Evolutionary conservation across 257 asterid species (phyloP), one percentile per base, ranked within the genome.

Genomic region (Solanum stenotomum): DNA sequence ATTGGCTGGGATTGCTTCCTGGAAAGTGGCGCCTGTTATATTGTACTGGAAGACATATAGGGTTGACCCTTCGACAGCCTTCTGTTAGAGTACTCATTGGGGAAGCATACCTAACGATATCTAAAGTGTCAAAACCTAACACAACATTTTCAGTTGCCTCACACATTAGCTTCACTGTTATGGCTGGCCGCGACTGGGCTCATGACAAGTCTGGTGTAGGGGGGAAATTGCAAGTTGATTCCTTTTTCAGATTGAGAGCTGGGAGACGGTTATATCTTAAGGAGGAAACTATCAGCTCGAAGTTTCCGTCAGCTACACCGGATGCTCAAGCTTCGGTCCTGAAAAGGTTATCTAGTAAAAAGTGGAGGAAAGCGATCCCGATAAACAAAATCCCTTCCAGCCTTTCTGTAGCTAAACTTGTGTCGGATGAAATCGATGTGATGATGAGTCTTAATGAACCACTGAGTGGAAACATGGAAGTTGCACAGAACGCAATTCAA

Each of bases 11-110:
- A 78, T 67, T 91, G 89, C 92, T 96, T 76, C 98, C 98, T 86
- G 99, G 99, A 33, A 96, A 94, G 75, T 97, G 99, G 99, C 98
- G 99, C 33, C 96, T 97, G 85, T 91, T 97, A 82, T 96, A 95
- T 71, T 91, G 94, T 92, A 97, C 99, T 0, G 99, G 99, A 65
- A 91, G 93, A 87, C 99, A 97, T 87, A 90, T 97, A 75, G 99
- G 98, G 37, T 90, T 96, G 65, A 97, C 98, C 89, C 94, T 96
- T 77, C 94, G 98, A 56, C 98, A 97, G 81, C 95, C 99, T 83
- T 65, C 93, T 76, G 78, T 89, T 83, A 93, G 98, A 34, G 96
- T 92, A 81, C 96, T 96, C 61, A 94, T 97, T 8, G 96, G 98
- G 10, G 94, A 95, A 23, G 99, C 89, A 59, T 94, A 90, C 88